Base-by-base conservation (phyloP, 2,329 filamentous ascomycete species). In the Colletotrichum liriopes region DNA sequence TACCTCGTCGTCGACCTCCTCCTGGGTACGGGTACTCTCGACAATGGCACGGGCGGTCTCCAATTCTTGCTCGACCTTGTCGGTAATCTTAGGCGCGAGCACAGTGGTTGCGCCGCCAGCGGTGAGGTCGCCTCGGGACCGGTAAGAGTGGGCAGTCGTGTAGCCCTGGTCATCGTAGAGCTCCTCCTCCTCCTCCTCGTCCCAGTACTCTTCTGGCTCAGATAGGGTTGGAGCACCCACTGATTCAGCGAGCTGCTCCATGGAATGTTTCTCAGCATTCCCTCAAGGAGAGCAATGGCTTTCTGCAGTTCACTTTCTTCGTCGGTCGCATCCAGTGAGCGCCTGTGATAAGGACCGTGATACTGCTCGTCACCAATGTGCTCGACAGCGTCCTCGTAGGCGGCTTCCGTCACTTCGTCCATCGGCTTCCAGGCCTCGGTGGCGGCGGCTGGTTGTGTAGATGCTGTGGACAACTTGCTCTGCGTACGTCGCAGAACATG, bases 1-100 rank as follows among this genome's bases (percentile, higher is more conserved):
- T 64, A 89, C 86, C 80, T 98, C 96, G 75, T 98, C 96, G 74
- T 97, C 93, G 55, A 95, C 86, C 70, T 98, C 95, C 70, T 96
- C 93, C 5, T 85, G 81, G 1, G 90, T 91, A 35, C 90, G 88
- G 37, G 89, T 91, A 39, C 85, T 83, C 75, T 94, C 90, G 18
- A 97, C 93, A 73, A 92, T 87, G 8, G 87, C 79, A 77, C 89
- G 92, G 3, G 89, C 89, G 23, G 86, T 81, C 18, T 93, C 91
- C 51, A 98, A 86, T 83, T 98, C 95, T 47, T 90, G 89, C 78
- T 91, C 87, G 45, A 91, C 88, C 76, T 92, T 92, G 73, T 89
- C 86, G 35, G 91, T 94, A 74, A 93, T 84, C 75, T 90, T 90
- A 12, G 96, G 96, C 45, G 92, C 92, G 7, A 97, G 85, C 60